Percentiles rank a stretch among this genome's conserved stretches.
Evolutionary conservation across 2,329 filamentous ascomycete species (phyloP).

Genomic region (Orbilia javanica): DNA sequence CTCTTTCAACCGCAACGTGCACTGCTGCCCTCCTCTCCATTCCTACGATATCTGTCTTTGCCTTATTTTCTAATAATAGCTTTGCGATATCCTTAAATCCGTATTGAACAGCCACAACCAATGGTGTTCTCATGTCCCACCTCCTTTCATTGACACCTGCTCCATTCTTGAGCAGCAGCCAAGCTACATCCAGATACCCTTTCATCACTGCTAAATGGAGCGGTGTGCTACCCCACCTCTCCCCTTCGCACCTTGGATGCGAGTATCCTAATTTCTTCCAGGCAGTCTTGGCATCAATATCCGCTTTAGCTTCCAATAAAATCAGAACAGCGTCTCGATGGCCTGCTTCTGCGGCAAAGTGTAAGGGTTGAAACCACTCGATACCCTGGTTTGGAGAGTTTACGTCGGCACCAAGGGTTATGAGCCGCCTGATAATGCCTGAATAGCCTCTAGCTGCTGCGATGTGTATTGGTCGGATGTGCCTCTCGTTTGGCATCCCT

Average conservation of each 20-base stretch:
- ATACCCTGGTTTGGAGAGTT: conserved; percentile 24
- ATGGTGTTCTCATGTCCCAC: conserved; percentile 50
- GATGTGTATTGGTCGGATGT: conserved; percentile 46
- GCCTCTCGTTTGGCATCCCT: conserved; percentile 18
- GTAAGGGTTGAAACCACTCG: conserved; percentile 52
- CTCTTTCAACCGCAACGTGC: conserved; percentile 42
- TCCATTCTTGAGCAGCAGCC: conserved; percentile 18
- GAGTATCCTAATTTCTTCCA: conserved; percentile 44
- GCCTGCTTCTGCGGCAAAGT: conserved; percentile 25
- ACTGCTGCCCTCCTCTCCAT: conserved; percentile 45
- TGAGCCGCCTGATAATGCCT: neutral
- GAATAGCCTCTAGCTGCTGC: conserved; percentile 24
- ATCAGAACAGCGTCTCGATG: conserved; percentile 10
- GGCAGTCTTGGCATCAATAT: conserved; percentile 43
- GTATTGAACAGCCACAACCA: conserved; percentile 30
- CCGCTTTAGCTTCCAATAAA: conserved; percentile 31
- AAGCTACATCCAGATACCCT: conserved; percentile 31
- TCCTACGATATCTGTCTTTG: conserved; percentile 41
- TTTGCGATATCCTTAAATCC: conserved; percentile 30
- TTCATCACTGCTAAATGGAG: conserved; percentile 37
- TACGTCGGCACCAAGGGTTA: conserved; percentile 38
- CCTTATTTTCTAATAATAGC: conserved; percentile 29
- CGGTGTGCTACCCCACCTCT: conserved; percentile 45
- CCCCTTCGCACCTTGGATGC: conserved; percentile 45
- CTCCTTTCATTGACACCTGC: conserved; percentile 39